Evolutionary conservation across 1,284 basidiomycete genomes (phyloP), one percentile per base, ranked within the genome.

Genomic region (Moniliella sp.): DNA sequence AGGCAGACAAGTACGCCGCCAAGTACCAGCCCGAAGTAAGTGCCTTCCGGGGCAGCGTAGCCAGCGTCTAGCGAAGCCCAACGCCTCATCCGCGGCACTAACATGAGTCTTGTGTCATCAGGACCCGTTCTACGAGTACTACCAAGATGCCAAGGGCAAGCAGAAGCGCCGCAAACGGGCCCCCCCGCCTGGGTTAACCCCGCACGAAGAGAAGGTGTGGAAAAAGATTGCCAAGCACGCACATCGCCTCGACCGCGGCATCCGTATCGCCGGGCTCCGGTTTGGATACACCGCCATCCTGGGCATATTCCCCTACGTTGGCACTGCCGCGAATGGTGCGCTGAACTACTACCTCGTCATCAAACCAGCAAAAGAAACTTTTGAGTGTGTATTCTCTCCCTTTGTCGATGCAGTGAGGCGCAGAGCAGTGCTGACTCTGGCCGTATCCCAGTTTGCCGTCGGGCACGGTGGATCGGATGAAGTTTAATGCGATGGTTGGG

Each of bases 171-270:
- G 72, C 49, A 75, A 74, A n/a, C 12, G 28, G 17, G 7, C 19
- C 14, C 14, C 23, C 13, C 15, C 25, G 2, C 72, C 74, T 5
- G 83, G 82, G 0, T 69, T 91, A 3, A 78, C 79, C 0, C 61
- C 67, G 18, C 69, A 75, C 18, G 82, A 91, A 40, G 69, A 69
- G n/a, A 73, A 72, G 43, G 74, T 82, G 31, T 66, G 56, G 15
- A 35, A 39, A 8, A 59, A 59, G 37, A 46, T 59, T 33, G 40
- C 44, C 55, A 65, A 67, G 32, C 68, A 84, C 5, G 84, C 86
- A 0, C 82, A 84, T 56, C 73, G 76, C 54, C 75, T 94, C 34
- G 86, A 94, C 67, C 86, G 83, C 62, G 77, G 80, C 4, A 79
- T 93, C 65, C 67, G 60, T 29, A 34, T 93, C 7, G 80, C 75